These are phyloP conservation scores for Phytopythium sindhum DNA, from an alignment of 352 stramenopile genomes.

Conservation along the genomic window DNA sequence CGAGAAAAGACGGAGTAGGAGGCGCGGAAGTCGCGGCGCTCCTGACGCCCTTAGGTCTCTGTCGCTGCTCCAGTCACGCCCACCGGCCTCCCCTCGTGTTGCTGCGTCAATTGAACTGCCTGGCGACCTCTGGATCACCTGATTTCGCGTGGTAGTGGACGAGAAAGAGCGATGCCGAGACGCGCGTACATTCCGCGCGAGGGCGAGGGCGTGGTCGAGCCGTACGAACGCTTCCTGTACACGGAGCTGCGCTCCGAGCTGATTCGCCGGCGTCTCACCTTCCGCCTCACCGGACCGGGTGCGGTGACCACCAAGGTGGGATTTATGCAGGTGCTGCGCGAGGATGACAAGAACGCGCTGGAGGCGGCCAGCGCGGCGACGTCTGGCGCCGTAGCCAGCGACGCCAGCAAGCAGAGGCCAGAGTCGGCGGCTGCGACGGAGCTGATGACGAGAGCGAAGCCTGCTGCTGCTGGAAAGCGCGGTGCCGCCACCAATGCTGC, in stretches of 20 bases:
- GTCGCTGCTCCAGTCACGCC: neutral
- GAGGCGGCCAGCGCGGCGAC: conserved; percentile 1
- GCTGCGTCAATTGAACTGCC: neutral
- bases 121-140: neutral
- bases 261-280: conserved; percentile 17
- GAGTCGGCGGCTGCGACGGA: neutral
- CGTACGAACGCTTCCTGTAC: conserved; percentile 41
- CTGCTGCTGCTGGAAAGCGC: neutral
- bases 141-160: neutral
- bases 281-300: neutral
- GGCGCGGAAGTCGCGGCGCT: neutral
- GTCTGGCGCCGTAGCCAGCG: neutral
- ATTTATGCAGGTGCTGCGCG: conserved; percentile 30
- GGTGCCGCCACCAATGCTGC: neutral
- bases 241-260: conserved; percentile 35
- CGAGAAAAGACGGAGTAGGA: neutral
- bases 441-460: neutral
- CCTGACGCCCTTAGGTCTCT: neutral
- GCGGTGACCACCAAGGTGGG: conserved; percentile 14
- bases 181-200: neutral
- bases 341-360: conserved; percentile 26
- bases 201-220: conserved; percentile 12
- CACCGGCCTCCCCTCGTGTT: neutral
- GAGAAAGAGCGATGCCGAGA: neutral
- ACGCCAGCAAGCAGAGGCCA: neutral